Base-by-base conservation (phyloP, 805 yeast genomes). In the Ogataea angusta region DNA sequence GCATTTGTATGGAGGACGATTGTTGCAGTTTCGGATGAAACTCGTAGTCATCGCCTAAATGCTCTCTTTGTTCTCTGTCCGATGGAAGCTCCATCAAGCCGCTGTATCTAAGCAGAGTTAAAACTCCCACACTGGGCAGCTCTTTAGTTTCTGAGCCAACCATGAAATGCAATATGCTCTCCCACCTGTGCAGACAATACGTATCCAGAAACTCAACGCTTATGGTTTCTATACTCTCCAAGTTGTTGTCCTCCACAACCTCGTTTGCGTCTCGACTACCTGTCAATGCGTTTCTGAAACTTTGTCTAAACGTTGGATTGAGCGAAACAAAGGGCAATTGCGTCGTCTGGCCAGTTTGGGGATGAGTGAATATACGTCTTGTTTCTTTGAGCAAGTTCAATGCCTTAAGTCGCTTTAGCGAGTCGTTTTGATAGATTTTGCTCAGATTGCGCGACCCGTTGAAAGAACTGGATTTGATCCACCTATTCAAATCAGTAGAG, bases 151-250 rank as follows among this genome's bases (percentile, higher is more conserved):
- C 85, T 0, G 97, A 87, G 2, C 98, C 96, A 31, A 93, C 99
- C 98, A 93, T 91, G 67, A 83, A 93, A 69, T 93, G 98, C 53
- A 93, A 69, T 51, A 93, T 91, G 6, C 87, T 78, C 59, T 93
- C 99, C 99, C 99, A 93, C 57, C 85, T 88, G 33, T 73, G 76
- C 6, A 88, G 75, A 10, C 96, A 95, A 63, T 88, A 90, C 28
- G 70, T 69, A 51, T 87, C 95, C 34, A 91, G 68, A 53, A 82
- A 83, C 26, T 71, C 73, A n/a, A 80, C 63, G 34, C 76, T 80
- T 4, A 85, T 83, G 32, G 76, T 73, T 7, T 39, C 42, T 73
- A 23, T 48, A 74, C 25, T 78, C n/a, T 95, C 96, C 67, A 87
- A 86, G 54, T 75, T 39, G 19, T 33, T 38, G 6, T 32, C 43